Percentiles rank a stretch among this genome's conserved stretches.
Evolutionary conservation across 768 basidiomycete genomes (phyloP).

Genomic region (Lactarius tabidus): DNA sequence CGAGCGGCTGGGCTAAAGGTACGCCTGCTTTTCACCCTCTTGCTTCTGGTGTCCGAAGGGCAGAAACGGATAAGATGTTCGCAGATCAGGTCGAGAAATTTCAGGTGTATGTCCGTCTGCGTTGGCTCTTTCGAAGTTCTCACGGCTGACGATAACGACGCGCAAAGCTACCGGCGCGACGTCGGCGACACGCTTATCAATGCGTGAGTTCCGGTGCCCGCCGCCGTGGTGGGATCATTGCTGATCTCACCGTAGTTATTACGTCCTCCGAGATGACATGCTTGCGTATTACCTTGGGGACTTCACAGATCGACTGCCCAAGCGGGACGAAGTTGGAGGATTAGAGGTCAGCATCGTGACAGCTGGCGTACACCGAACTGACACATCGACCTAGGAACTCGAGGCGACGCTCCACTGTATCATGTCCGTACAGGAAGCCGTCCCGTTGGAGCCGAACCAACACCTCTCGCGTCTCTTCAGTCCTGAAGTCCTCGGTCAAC

Average conservation of each 20-base stretch:
- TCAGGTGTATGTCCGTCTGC: slow-evolving; percentile 52
- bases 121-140: background rate
- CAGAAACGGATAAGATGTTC: slow-evolving; percentile 14
- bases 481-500: slow-evolving; percentile 59
- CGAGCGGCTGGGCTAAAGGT: slow-evolving; percentile 66
- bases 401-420: slow-evolving; percentile 87
- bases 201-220: slow-evolving; percentile 49
- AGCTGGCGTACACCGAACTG: background rate
- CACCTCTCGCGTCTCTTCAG: slow-evolving; percentile 66
- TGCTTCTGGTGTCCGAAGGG: slow-evolving; percentile 1
- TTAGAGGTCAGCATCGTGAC: slow-evolving; percentile 65
- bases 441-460: slow-evolving; percentile 53
- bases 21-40: slow-evolving; percentile 23
- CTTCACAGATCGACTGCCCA: slow-evolving; percentile 50
- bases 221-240: background rate
- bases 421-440: slow-evolving; percentile 82
- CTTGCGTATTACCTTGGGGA: slow-evolving; percentile 65
- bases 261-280: slow-evolving; percentile 83
- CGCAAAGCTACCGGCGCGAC: slow-evolving; percentile 69
- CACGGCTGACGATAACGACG: background rate
- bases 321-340: slow-evolving; percentile 41
- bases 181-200: slow-evolving; percentile 87
- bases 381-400: slow-evolving; percentile 51
- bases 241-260: slow-evolving; percentile 50
- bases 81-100: slow-evolving; percentile 80